Conservation (phyloP, 179 eudicot species). For the Spergularia azorica region DNA sequence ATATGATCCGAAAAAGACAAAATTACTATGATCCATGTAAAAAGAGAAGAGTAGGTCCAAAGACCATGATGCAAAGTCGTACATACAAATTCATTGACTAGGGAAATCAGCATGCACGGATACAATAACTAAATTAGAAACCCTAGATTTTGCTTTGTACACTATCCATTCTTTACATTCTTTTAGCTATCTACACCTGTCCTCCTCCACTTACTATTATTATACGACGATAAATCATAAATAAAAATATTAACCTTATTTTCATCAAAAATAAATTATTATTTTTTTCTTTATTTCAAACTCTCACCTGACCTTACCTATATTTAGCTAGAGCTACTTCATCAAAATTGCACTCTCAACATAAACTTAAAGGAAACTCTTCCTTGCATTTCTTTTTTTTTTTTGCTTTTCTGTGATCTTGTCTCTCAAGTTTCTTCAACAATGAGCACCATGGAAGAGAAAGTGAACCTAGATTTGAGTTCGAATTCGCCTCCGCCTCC, state of each 20-base stretch:
- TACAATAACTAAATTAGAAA: constrained; percentile 27
- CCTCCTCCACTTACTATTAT: background rate
- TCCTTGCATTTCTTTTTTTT: background rate
- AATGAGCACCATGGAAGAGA: constrained; percentile 42
- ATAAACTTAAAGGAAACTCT: background rate
- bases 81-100: constrained; percentile 13
- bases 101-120: constrained; percentile 14
- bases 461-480: constrained; percentile 48
- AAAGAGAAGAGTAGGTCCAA: background rate
- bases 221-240: background rate
- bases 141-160: constrained; percentile 22
- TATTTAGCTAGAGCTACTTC: background rate
- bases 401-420: background rate
- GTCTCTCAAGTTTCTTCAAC: background rate
- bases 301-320: background rate
- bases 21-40: background rate
- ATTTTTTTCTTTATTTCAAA: background rate
- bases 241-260: background rate
- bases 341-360: background rate
- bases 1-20: background rate
- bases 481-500: constrained; percentile 39
- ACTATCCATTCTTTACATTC: constrained; percentile 12
- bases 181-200: constrained; percentile 14
- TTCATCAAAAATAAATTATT: background rate
- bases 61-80: background rate